Conservation (phyloP, 768 basidiomycete species). For the Pseudohyphozyma bogoriensis region DNA sequence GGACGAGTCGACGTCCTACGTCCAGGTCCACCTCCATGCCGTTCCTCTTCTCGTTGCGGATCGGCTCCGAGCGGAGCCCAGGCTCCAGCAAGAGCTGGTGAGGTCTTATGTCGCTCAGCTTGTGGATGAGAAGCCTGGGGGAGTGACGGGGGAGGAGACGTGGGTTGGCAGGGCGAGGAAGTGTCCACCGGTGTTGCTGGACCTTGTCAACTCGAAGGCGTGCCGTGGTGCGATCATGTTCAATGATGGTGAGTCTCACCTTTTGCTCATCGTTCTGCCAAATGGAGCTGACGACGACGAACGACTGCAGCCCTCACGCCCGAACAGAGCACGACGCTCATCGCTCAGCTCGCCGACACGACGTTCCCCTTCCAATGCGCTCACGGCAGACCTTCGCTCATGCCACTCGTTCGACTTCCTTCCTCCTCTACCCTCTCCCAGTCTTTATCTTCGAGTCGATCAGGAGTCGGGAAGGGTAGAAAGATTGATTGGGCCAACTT, state of each 20-base stretch:
- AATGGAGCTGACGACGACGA: background rate
- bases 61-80: constrained; percentile 21
- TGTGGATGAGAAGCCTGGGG: background rate
- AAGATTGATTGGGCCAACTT: background rate
- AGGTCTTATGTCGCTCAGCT: constrained; percentile 38
- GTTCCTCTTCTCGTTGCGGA: constrained; percentile 64
- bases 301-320: constrained; percentile 41
- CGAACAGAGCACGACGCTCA: constrained; percentile 60
- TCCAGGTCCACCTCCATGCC: constrained; percentile 54
- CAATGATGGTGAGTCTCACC: constrained; percentile 49
- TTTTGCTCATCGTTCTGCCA: constrained; percentile 41
- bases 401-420: constrained; percentile 20
- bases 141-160: background rate
- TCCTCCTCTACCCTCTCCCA: too few species aligned
- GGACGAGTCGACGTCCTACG: constrained; percentile 49
- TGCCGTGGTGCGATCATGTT: constrained; percentile 61
- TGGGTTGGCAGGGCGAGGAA: constrained; percentile 68
- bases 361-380: constrained; percentile 90
- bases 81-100: constrained; percentile 42
- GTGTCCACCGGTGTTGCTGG: constrained; percentile 73
- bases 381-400: constrained; percentile 50
- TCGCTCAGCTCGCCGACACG: constrained; percentile 58
- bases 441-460: too few species aligned
- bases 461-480: background rate
- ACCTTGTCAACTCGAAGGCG: constrained; percentile 86